Evolutionary conservation across 179 eudicot species (phyloP), one percentile per base, ranked within the genome.

Genomic region (Beta lomatogona): DNA sequence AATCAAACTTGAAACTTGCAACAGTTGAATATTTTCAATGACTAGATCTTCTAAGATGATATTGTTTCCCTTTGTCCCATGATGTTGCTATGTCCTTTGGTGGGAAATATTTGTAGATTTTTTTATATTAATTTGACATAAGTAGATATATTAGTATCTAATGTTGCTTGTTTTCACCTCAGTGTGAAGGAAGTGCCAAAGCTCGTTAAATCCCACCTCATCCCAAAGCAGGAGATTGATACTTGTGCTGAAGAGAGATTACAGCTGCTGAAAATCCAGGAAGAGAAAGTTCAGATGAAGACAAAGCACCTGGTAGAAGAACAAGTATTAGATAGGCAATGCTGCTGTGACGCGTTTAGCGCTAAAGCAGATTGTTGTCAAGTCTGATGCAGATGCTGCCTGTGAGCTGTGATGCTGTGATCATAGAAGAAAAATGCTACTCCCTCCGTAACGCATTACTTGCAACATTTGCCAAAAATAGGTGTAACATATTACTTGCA

Each of bases 231-330:
- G 50, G 91, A 88, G 75, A 82, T 83, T 87, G 83, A 83, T 13
- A 84, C 78, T 6, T 91, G 79, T 79, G 86, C 55, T 14, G 77
- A 50, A 1, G 88, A 88, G 80, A 86, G 91, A 83, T 84, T 86
- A 16, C 80, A 61, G 50, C 73, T 91, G 83, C n/a, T 85, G 46
- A 68, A 83, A 64, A 45, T 61, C 15, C 86, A 86, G 69, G 88
- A 91, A 70, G 88, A 75, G 79, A 87, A 53, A 76, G 50, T 68
- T 55, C 82, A 80, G 3, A 66, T 89, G 89, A 91, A 83, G 89
- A 75, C 67, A 70, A 80, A 80, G 84, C 86, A 84, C 72, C 16
- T 25, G 63, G 88, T 79, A 59, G 92, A 89, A 84, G 82, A 77
- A 77, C 75, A 86, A 50, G 81, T 75, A 13, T 66, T 88, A 10